Evolutionary conservation across 805 yeast genomes (phyloP).

Genomic region (Yarrowia phangngaensis): DNA sequence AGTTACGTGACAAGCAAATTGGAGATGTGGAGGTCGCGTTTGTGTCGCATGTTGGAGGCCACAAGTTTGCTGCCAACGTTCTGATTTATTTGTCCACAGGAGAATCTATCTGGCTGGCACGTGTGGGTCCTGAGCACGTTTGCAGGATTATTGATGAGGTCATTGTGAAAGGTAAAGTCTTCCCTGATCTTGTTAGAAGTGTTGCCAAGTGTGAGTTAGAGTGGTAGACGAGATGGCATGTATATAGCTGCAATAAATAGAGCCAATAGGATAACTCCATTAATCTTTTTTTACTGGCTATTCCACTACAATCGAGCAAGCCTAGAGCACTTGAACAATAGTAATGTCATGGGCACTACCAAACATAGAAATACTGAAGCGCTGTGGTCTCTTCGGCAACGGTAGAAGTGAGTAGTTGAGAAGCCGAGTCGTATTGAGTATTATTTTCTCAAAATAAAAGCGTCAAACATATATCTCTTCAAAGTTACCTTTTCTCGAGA

Average conservation of each 20-base stretch:
- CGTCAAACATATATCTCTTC: no score
- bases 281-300: no score
- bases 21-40: conserved; percentile 67
- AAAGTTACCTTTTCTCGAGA: no score
- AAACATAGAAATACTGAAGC: no score
- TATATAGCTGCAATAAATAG: neutral
- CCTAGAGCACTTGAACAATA: no score
- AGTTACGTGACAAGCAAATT: conserved; percentile 65
- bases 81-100: conserved; percentile 69
- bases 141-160: conserved; percentile 73
- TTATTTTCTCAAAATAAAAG: no score
- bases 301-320: no score
- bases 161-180: conserved; percentile 61
- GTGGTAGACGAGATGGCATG: neutral
- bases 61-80: conserved; percentile 88
- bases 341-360: no score
- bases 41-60: conserved; percentile 93
- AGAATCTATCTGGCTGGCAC: conserved; percentile 82
- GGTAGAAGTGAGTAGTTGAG: no score
- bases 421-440: no score
- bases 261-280: no score
- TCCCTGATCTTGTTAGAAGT: conserved; percentile 64
- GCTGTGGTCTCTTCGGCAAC: no score
- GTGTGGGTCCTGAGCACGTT: conserved; percentile 74
- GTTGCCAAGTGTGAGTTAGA: conserved; percentile 35